Evolutionary conservation across 495 filamentous ascomycete species (phyloP), one percentile per base, ranked within the genome.

Genomic region (Aspergillus nanangensis): DNA sequence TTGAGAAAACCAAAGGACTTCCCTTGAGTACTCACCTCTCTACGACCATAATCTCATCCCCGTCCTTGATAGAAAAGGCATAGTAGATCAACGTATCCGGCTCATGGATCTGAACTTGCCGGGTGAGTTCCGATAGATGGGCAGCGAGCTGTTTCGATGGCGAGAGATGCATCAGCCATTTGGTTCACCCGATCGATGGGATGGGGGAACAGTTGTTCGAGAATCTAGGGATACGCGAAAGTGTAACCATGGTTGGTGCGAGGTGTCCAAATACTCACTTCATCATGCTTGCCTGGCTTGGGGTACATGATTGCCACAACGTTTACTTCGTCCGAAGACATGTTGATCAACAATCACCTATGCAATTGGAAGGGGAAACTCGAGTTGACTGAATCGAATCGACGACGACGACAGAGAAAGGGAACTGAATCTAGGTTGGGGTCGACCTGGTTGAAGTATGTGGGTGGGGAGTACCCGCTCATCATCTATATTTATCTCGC

Each of bases 31-130:
- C 53, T 41, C 21, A 68, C 65, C 60, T 53, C 45, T 68, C 62
- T 3, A 68, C 52, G 15, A 66, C 53, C n/a, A 62, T 52, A 33
- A 68, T 59, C 37, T 64, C 62, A 5, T 60, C 55, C 22, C 60
- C 58, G 14, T 57, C 55, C 8, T 48, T 47, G 14, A 63, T 52
- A 4, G 41, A 27, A 14, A 60, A 59, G 14, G 60, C 52, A 27
- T 64, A 62, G 46, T 68, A 68, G 31, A 66, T 29, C 11, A 68
- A 44, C 13, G 62, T 66, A n/a, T 57, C 55, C 10, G 65, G 62
- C 20, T 68, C 65, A 13, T 64, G 38, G 15, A 53, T 56, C 47
- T 64, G 53, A 4, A 66, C 62, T 22, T 62, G 47, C 20, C 55
- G 50, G 32, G 50, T 48, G n/a, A 68, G 41, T 23, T 57, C 50